Conservation (phyloP, 768 basidiomycete species). For the Mycena filopes region DNA sequence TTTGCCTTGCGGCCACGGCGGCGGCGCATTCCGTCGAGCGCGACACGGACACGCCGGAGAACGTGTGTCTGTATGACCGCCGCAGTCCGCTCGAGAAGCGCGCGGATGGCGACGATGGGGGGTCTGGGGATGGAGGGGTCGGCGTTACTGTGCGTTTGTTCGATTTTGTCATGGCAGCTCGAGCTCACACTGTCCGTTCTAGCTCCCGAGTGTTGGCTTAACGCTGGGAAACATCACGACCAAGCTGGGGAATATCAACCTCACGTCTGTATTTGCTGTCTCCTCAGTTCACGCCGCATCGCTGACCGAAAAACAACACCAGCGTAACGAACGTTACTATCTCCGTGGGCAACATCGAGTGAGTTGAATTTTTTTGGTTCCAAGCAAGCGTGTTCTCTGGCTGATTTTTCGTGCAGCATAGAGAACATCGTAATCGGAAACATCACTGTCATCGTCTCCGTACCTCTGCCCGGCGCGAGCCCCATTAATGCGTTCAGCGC, state of each 20-base stretch:
- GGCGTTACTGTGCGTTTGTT: constrained; percentile 21
- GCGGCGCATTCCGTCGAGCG: constrained; percentile 12
- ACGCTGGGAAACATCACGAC: constrained; percentile 34
- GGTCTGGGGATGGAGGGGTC: constrained; percentile 19
- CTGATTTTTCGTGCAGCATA: constrained; percentile 18
- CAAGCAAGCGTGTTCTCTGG: neutral
- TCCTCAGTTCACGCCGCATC: neutral
- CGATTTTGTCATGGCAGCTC: neutral
- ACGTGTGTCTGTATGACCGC: constrained; percentile 29
- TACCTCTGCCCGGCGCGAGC: constrained; percentile 34
- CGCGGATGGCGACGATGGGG: constrained; percentile 23
- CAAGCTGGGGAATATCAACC: constrained; percentile 34
- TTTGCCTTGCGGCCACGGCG: constrained; percentile 9
- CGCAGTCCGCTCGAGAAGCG: constrained; percentile 24
- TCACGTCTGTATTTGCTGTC: constrained; percentile 22
- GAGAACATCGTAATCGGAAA: constrained; percentile 32
- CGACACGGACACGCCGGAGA: constrained; percentile 21
- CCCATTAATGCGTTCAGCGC: constrained; percentile 34
- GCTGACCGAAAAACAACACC: neutral
- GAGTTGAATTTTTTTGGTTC: neutral
- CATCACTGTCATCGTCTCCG: constrained; percentile 32
- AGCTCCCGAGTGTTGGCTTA: constrained; percentile 30
- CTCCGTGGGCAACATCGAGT: constrained; percentile 33
- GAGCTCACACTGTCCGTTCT: constrained; percentile 16
- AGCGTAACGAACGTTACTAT: constrained; percentile 36